phyloP scores from a whole-genome alignment of 441 rosid genomes.

The Gossypium schwendimanii region DNA sequence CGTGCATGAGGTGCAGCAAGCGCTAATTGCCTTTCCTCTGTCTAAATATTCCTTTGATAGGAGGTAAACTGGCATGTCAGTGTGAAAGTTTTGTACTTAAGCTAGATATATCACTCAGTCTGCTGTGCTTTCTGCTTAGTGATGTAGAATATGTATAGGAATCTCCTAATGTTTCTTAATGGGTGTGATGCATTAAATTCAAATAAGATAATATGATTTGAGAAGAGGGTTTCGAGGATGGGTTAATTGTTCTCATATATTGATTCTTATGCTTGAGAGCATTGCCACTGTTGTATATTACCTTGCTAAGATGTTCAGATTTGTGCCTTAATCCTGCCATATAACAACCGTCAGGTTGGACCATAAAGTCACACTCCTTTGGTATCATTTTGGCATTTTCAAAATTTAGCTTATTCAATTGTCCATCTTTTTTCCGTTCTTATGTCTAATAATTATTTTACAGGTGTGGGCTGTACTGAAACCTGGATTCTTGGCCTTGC shows the following conservation, averaged over 20 bases:
- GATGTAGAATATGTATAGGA: not conserved
- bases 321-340: not conserved
- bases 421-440: not conserved
- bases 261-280: not conserved
- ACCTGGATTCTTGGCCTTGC: constrained; percentile 93
- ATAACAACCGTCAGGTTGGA: not conserved
- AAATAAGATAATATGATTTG: not conserved
- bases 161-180: not conserved
- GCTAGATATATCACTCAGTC: not conserved
- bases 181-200: not conserved
- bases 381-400: not conserved
- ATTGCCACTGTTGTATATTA: not conserved
- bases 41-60: not conserved
- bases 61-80: constrained; percentile 1
- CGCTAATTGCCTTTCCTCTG: not conserved
- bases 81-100: not conserved
- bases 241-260: not conserved
- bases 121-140: not conserved
- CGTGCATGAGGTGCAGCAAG: constrained; percentile 1
- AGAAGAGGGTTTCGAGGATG: constrained; percentile 1
- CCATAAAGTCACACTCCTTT: not conserved
- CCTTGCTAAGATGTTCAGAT: not conserved
- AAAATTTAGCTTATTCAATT: not conserved
- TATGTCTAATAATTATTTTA: constrained; percentile 17
- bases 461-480: constrained; percentile 99